Percentiles rank a stretch among this genome's conserved stretches.
phyloP scores from a whole-genome alignment of 352 stramenopile genomes.

The Salisapilia sapeloensis region DNA sequence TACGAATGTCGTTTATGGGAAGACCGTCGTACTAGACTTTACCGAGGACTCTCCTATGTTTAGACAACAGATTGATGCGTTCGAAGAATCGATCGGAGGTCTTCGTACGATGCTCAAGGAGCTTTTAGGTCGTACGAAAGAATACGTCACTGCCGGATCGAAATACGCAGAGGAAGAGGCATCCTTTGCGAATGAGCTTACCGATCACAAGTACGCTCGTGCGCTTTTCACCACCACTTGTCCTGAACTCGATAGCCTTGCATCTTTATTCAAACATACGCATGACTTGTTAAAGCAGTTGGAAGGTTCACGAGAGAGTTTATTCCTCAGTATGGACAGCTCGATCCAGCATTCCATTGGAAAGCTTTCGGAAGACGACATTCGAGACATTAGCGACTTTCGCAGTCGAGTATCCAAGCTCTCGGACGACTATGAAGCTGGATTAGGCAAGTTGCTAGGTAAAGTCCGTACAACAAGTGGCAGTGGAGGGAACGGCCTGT shows the following conservation, averaged over 20 bases:
- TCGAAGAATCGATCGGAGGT: constrained; percentile 57
- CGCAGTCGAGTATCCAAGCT: constrained; percentile 45
- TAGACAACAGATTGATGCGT: constrained; percentile 51
- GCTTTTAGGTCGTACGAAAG: constrained; percentile 48
- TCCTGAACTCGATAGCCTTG: constrained; percentile 44
- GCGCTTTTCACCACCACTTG: constrained; percentile 79
- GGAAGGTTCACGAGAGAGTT: constrained; percentile 67
- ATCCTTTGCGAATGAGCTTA: constrained; percentile 46
- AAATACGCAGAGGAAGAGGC: constrained; percentile 55
- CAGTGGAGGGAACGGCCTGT: constrained; percentile 10
- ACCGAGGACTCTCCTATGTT: constrained; percentile 81
- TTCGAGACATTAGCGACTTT: constrained; percentile 54
- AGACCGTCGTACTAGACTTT: constrained; percentile 75
- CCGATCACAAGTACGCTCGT: constrained; percentile 58
- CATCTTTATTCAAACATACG: constrained; percentile 67
- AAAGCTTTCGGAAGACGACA: constrained; percentile 50
- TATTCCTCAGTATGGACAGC: constrained; percentile 66
- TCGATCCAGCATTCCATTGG: constrained; percentile 47
- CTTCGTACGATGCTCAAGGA: constrained; percentile 50
- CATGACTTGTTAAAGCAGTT: constrained; percentile 68
- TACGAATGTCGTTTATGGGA: constrained; percentile 13
- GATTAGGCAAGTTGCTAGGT: constrained; percentile 61
- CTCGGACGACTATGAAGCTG: constrained; percentile 65
- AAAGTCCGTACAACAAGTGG: constrained; percentile 15
- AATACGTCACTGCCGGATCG: constrained; percentile 49